These are phyloP conservation scores for Corchorus capsularis DNA, from an alignment of 345 rosid genomes.

Conservation along the genomic window DNA sequence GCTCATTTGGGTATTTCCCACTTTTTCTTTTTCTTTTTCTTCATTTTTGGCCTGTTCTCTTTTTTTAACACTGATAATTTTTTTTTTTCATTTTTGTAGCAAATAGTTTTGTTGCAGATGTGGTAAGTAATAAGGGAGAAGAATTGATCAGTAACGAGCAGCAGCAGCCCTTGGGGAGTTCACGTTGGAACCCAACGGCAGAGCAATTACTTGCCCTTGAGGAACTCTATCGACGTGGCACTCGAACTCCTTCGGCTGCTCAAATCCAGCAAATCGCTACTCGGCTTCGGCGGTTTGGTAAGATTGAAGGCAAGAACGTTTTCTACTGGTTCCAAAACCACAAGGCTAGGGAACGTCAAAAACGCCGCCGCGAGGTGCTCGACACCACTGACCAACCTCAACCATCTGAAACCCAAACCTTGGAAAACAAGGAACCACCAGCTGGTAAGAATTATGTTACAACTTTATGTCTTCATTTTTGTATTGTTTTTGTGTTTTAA, in stretches of 20 bases:
- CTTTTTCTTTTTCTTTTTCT: background rate
- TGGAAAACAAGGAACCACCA: constrained; percentile 32
- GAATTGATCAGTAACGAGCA: background rate
- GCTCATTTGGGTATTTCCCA: constrained; percentile 25
- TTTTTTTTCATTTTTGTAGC: constrained; percentile 10
- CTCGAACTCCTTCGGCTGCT: constrained; percentile 59
- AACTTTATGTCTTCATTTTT: background rate
- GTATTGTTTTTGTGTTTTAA: background rate
- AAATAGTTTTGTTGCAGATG: constrained; percentile 1
- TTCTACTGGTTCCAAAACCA: constrained; percentile 89
- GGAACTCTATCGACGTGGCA: constrained; percentile 61
- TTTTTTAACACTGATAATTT: background rate
- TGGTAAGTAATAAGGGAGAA: background rate
- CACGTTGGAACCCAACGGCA: constrained; percentile 80
- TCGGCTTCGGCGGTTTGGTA: constrained; percentile 65
- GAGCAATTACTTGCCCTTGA: constrained; percentile 65
- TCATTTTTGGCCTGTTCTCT: background rate
- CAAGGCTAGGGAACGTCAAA: constrained; percentile 66
- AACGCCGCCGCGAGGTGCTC: constrained; percentile 54
- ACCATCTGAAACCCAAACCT: constrained; percentile 12
- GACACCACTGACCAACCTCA: constrained; percentile 21
- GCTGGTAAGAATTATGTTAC: no score
- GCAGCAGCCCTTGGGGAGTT: constrained; percentile 33
- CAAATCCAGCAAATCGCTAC: constrained; percentile 66
- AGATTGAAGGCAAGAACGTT: constrained; percentile 74